Base-by-base conservation (phyloP, 2,329 filamentous ascomycete species). In the Ilyonectria mors-panacis region DNA sequence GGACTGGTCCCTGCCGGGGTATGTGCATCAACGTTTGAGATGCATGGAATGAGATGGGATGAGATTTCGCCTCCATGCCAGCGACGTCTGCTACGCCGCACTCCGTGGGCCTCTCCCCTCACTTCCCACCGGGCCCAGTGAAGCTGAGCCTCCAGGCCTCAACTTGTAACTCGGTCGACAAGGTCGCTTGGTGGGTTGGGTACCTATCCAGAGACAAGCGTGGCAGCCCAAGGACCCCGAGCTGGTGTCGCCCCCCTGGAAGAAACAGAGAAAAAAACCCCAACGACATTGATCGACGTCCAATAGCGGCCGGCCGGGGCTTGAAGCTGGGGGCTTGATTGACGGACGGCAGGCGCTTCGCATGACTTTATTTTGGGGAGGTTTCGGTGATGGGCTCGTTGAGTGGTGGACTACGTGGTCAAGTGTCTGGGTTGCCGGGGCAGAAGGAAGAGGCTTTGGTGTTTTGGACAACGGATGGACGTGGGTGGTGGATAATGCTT, bases 161-260 rank as follows among this genome's bases (percentile, higher is more conserved):
- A 35, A 35, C 50, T 35, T 37, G 53, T 30, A 61, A 55, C 56
- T 59, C 26, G 58, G 50, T 37, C 4, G 12, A 15, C 39, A 3
- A 8, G 39, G 39, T 19, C 39, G 39, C 15, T 8, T 21, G 67
- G 51, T 62, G 47, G 50, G 57, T 70, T 66, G 64, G 69, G 62
- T 61, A 67, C 56, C 62, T 61, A 62, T 65, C 47, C 33, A 44
- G 17, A 65, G n/a, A 61, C 58, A 53, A 66, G 54, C 62, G 66
- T 72, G 51, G 54, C 64, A 63, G 63, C 68, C 62, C 65, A 70
- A 73, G 33, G 64, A 51, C 63, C 57, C 57, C 54, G 60, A 56
- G 51, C 60, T 56, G 54, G 63, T 59, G 58, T 35, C 28, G 7
- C 35, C 19, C 12, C 56, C 33, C 35, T 39, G 50, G 51, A 26